Conservation (phyloP, 2,329 filamentous ascomycete genomes). For the Calonectria hongkongensis region DNA sequence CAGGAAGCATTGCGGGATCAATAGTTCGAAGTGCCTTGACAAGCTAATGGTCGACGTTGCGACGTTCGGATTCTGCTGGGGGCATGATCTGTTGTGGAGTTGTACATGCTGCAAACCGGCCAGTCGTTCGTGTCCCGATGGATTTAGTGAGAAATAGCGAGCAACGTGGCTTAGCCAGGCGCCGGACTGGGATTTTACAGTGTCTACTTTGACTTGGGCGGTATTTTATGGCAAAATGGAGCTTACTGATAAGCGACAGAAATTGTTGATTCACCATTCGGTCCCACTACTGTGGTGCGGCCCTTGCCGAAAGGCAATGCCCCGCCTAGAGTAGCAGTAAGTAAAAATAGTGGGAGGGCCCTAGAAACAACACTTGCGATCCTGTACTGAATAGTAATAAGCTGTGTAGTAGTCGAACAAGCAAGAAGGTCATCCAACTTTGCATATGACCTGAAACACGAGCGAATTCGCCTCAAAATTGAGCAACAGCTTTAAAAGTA, state of each 20-base stretch:
- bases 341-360: too few relatives aligned
- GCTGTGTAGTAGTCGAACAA: too few relatives aligned
- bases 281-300: not conserved
- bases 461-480: too few relatives aligned
- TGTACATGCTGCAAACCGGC: not conserved
- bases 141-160: not conserved
- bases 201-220: not conserved
- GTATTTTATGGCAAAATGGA: conserved; percentile 5
- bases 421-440: too few relatives aligned
- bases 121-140: too few relatives aligned
- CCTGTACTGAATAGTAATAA: too few relatives aligned
- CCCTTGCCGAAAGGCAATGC: too few relatives aligned
- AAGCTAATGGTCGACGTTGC: conserved; percentile 23
- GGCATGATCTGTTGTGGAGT: not conserved
- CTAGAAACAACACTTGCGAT: too few relatives aligned
- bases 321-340: too few relatives aligned
- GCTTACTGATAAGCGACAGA: not conserved
- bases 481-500: too few relatives aligned
- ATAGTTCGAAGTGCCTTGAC: conserved; percentile 18
- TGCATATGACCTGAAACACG: too few relatives aligned
- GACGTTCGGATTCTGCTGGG: conserved; percentile 14
- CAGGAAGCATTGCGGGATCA: not conserved
- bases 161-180: too few relatives aligned
- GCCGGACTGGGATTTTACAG: not conserved
- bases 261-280: not conserved